Conservation (phyloP, 1,284 basidiomycete genomes). For the Ustilago cynodontis region DNA sequence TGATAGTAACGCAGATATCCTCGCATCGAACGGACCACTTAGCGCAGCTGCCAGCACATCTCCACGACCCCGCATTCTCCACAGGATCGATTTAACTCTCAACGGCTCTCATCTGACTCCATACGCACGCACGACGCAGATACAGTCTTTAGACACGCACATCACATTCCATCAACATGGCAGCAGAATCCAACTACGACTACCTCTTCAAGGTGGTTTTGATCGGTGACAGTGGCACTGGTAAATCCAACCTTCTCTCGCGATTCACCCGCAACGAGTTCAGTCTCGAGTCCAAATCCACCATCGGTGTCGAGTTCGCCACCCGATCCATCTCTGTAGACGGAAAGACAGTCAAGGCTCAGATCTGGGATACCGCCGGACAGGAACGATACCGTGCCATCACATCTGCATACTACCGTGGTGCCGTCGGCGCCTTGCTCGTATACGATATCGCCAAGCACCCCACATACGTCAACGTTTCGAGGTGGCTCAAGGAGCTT, state of each 20-base stretch:
- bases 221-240: conserved; percentile 98
- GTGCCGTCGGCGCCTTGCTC: conserved; percentile 80
- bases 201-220: conserved; percentile 76
- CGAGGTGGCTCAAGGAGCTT: conserved; percentile 97
- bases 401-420: conserved; percentile 95
- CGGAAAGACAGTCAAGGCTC: conserved; percentile 96
- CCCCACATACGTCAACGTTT: conserved; percentile 93
- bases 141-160: neutral
- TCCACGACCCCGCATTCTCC: neutral
- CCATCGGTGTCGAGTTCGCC: conserved; percentile 99
- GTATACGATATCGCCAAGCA: conserved; percentile 78
- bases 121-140: neutral
- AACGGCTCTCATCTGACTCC: neutral
- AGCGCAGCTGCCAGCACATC: neutral
- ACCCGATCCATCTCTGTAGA: conserved; percentile 95
- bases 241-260: conserved; percentile 79
- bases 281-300: conserved; percentile 93
- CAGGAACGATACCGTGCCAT: conserved; percentile 99
- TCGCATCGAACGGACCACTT: neutral
- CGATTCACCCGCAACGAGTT: conserved; percentile 98
- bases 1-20: too few relatives aligned
- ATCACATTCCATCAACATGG: conserved; percentile 41
- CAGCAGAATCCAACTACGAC: conserved; percentile 68
- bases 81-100: neutral
- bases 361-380: conserved; percentile 98